Evolutionary conservation across 2,329 filamentous ascomycete genomes (phyloP).

Genomic region (Aspergillus niger): DNA sequence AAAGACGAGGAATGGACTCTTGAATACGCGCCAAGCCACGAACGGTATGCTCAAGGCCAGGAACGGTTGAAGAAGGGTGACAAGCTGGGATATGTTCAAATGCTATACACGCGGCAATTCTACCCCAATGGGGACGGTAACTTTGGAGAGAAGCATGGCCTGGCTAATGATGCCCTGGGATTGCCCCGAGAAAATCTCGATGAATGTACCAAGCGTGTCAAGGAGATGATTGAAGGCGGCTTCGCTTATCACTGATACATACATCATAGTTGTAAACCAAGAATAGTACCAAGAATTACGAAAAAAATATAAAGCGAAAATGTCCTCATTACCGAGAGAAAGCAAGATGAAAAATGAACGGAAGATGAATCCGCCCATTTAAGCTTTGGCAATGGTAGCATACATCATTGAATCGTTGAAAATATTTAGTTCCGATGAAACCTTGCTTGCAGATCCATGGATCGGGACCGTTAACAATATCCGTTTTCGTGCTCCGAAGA

Average conservation of each 20-base stretch:
- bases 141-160: constrained; percentile 39
- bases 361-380: too few relatives aligned
- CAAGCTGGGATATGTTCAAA: constrained; percentile 45
- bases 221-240: background rate
- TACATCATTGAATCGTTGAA: background rate
- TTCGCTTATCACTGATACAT: background rate
- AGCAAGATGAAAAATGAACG: too few relatives aligned
- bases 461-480: too few relatives aligned
- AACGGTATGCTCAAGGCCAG: constrained; percentile 52
- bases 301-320: background rate
- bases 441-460: too few relatives aligned
- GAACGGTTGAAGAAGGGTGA: constrained; percentile 48
- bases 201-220: background rate
- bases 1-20: constrained; percentile 64
- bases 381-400: too few relatives aligned
- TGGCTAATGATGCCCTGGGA: constrained; percentile 54
- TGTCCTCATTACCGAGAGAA: background rate
- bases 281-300: too few relatives aligned
- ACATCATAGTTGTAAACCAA: background rate
- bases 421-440: background rate
- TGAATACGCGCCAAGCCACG: constrained; percentile 45
- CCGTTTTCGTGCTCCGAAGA: too few relatives aligned
- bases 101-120: constrained; percentile 60
- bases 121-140: constrained; percentile 45
- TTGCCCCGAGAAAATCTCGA: constrained; percentile 62